Evolutionary conservation across 371 early-diverging fungal genomes (phyloP).

Genomic region (Mucor racemosus): DNA sequence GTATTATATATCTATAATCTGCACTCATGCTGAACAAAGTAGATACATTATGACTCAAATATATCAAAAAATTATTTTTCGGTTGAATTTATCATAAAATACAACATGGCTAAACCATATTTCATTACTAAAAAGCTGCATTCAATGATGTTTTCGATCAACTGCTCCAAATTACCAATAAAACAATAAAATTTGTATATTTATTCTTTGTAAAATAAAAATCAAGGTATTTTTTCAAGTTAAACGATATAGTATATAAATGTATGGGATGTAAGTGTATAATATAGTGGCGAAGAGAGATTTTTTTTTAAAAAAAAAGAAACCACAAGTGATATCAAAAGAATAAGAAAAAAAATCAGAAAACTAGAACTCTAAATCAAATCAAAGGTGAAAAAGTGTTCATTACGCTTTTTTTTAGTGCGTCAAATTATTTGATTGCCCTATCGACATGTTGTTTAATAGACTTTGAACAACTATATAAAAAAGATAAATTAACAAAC

Average conservation of each 20-base stretch:
- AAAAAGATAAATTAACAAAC: not conserved
- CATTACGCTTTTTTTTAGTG: conserved; percentile 5
- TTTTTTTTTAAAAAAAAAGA: not conserved
- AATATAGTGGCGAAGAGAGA: not conserved
- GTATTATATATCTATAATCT: too few species aligned
- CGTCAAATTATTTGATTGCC: conserved; percentile 21
- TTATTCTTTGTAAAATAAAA: not conserved
- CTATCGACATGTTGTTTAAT: conserved; percentile 31
- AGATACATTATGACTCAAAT: too few species aligned
- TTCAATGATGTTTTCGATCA: too few species aligned
- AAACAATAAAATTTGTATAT: not conserved
- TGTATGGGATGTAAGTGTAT: not conserved
- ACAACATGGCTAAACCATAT: too few species aligned
- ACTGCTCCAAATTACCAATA: not conserved
- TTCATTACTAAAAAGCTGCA: too few species aligned
- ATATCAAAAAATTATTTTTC: too few species aligned
- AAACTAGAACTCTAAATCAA: not conserved
- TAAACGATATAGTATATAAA: not conserved
- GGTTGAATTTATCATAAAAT: too few species aligned
- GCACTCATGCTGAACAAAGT: too few species aligned
- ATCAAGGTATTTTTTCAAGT: not conserved
- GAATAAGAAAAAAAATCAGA: not conserved
- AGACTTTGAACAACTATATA: conserved; percentile 30
- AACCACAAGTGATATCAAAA: not conserved
- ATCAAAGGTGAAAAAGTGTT: not conserved